Percentiles rank a stretch among this genome's conserved stretches.
phyloP scores from a whole-genome alignment of 2,329 filamentous ascomycete genomes.

The Neocucurbitaria cava region DNA sequence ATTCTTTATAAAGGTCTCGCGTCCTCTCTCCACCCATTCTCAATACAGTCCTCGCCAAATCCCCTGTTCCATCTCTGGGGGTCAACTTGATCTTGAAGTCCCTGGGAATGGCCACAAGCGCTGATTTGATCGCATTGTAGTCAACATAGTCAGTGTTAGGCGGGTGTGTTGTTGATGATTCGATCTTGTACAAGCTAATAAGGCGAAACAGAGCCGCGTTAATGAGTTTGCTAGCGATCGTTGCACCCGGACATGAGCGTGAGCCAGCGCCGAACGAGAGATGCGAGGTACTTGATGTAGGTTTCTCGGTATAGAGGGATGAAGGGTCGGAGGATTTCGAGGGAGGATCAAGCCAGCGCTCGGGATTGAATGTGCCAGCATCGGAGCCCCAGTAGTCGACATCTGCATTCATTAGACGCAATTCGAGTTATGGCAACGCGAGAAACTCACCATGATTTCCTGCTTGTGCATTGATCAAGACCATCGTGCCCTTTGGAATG shows the following conservation, averaged over 20 bases:
- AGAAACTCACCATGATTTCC: slow-evolving; percentile 56
- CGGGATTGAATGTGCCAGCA: slow-evolving; percentile 56
- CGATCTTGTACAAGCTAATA: slow-evolving; percentile 58
- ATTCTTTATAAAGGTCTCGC: slow-evolving; percentile 55
- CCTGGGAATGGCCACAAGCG: slow-evolving; percentile 65
- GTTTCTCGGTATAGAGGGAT: slow-evolving; percentile 19
- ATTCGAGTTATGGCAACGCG: slow-evolving; percentile 50
- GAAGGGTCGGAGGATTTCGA: background rate
- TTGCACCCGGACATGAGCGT: slow-evolving; percentile 60
- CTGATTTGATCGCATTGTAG: slow-evolving; percentile 67
- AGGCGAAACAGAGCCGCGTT: slow-evolving; percentile 60
- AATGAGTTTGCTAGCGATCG: slow-evolving; percentile 59
- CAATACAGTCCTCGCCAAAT: slow-evolving; percentile 51
- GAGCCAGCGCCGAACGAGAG: slow-evolving; percentile 62
- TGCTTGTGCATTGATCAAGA: slow-evolving; percentile 63
- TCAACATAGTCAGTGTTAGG: slow-evolving; percentile 69
- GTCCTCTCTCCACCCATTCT: slow-evolving; percentile 55
- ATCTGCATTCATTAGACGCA: slow-evolving; percentile 53
- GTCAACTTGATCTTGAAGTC: slow-evolving; percentile 66
- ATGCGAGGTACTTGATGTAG: slow-evolving; percentile 43
- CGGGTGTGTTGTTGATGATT: slow-evolving; percentile 57
- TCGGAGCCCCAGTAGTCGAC: slow-evolving; percentile 57
- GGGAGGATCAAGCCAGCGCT: slow-evolving; percentile 53
- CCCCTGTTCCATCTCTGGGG: slow-evolving; percentile 53
- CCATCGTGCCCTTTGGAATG: slow-evolving; percentile 62